A percentile compares a stretch with the other conserved stretches of the same genome.
Conservation (phyloP, 179 eudicot genomes). For the Silene coronaria region DNA sequence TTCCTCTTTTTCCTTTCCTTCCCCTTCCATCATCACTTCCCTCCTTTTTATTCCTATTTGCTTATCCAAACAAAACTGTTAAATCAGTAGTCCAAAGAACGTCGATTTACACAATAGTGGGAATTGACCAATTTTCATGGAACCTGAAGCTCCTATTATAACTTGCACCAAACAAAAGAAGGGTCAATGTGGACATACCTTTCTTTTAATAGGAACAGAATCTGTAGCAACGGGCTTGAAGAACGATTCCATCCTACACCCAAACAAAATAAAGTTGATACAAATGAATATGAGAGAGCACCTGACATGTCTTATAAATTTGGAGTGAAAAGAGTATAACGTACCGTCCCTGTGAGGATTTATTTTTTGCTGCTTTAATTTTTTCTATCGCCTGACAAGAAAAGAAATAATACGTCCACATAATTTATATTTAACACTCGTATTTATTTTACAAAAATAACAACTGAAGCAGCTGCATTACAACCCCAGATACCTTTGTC, state of each 20-base stretch:
- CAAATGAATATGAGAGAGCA: constrained; percentile 18
- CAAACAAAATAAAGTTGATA: constrained; percentile 5
- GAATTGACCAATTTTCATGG: neutral
- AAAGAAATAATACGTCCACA: neutral
- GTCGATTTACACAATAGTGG: neutral
- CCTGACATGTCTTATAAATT: neutral
- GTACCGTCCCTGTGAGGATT: constrained; percentile 82
- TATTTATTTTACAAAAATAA: neutral
- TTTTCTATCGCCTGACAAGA: constrained; percentile 71
- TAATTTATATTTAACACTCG: neutral
- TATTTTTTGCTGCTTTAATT: constrained; percentile 81
- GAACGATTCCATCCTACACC: constrained; percentile 78
- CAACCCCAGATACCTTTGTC: constrained; percentile 47
- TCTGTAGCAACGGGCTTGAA: constrained; percentile 63
- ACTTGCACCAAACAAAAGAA: neutral
- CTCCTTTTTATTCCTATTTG: neutral
- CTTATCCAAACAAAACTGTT: constrained; percentile 2
- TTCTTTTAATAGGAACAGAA: constrained; percentile 65
- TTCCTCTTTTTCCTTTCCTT: neutral
- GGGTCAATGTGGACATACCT: constrained; percentile 44
- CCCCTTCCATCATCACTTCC: neutral
- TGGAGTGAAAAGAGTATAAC: constrained; percentile 15
- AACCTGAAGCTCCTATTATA: neutral
- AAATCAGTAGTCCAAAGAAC: neutral
- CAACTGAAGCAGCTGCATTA: constrained; percentile 3